Percentiles rank a stretch among this genome's conserved stretches.
These are phyloP conservation scores for Populus hybrid DNA, from an alignment of 441 rosid species.

Conservation along the genomic window DNA sequence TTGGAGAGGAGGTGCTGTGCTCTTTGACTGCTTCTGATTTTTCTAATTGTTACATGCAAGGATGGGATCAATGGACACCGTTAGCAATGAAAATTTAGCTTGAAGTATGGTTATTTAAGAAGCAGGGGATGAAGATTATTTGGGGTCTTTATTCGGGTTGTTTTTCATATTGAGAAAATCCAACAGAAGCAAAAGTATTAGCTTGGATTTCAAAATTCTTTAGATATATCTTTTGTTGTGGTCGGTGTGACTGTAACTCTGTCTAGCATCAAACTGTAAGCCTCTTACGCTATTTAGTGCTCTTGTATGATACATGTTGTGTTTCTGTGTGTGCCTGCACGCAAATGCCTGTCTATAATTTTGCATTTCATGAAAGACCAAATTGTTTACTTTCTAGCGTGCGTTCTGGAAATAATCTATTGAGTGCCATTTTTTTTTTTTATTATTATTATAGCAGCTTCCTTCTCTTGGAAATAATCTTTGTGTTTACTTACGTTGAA, in stretches of 20 bases:
- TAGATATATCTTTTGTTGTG: neutral
- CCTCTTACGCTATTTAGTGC: neutral
- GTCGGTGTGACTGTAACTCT: neutral
- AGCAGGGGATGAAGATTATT: neutral
- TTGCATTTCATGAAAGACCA: neutral
- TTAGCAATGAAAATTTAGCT: neutral
- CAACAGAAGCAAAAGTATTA: neutral
- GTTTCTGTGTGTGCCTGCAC: neutral
- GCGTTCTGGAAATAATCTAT: slow-evolving; percentile 4
- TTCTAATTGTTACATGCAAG: neutral
- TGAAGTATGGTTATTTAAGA: neutral
- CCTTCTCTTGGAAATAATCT: neutral
- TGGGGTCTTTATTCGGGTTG: neutral
- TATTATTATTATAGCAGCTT: neutral
- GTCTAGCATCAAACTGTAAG: neutral
- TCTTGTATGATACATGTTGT: neutral
- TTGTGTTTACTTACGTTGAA: neutral
- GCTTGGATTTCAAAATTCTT: neutral
- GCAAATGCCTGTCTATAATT: neutral
- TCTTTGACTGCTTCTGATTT: neutral
- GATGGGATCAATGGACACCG: neutral
- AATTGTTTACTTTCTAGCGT: neutral
- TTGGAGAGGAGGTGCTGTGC: neutral
- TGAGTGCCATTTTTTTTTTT: neutral
- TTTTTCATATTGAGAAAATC: neutral